phyloP scores from a whole-genome alignment of 768 basidiomycete species.

The Phaeotremella fagi region DNA sequence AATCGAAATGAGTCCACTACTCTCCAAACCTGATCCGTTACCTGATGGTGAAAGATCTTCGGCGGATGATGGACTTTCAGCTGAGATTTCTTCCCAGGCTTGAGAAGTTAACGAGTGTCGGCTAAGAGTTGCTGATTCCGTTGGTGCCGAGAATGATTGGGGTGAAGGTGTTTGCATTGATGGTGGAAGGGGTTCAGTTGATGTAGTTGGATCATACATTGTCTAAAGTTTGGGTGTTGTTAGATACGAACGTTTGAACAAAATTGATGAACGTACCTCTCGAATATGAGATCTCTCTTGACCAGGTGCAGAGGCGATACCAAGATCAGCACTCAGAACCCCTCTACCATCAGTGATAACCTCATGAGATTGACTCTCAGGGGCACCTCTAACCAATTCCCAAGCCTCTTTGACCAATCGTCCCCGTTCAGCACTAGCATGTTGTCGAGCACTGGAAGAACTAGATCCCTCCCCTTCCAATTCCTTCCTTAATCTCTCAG shows the following conservation, averaged over 20 bases:
- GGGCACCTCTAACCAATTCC: conserved; percentile 38
- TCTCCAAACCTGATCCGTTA: background rate
- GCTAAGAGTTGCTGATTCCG: conserved; percentile 24
- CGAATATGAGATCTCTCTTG: conserved; percentile 6
- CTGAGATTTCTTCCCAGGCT: conserved; percentile 39
- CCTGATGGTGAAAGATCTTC: conserved; percentile 27
- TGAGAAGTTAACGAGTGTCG: conserved; percentile 32
- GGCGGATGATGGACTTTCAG: conserved; percentile 11
- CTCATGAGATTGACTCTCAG: conserved; percentile 1
- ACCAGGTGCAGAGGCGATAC: conserved; percentile 6
- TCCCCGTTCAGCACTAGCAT: conserved; percentile 19
- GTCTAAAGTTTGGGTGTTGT: conserved; percentile 10
- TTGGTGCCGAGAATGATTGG: conserved; percentile 4
- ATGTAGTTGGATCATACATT: conserved; percentile 38
- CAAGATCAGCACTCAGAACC: conserved; percentile 19
- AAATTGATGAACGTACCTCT: conserved; percentile 13
- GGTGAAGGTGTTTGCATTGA: conserved; percentile 15
- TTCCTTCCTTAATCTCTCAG: conserved; percentile 23
- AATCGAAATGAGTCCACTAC: conserved; percentile 1
- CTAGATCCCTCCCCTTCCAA: conserved; percentile 17
- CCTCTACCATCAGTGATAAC: conserved; percentile 28
- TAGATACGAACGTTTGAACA: background rate
- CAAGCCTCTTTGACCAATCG: conserved; percentile 46
- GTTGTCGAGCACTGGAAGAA: conserved; percentile 6
- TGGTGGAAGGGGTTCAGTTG: conserved; percentile 36